Evolutionary conservation across 495 filamentous ascomycete species (phyloP).

Genomic region (Tuber microsphaerosporum): DNA sequence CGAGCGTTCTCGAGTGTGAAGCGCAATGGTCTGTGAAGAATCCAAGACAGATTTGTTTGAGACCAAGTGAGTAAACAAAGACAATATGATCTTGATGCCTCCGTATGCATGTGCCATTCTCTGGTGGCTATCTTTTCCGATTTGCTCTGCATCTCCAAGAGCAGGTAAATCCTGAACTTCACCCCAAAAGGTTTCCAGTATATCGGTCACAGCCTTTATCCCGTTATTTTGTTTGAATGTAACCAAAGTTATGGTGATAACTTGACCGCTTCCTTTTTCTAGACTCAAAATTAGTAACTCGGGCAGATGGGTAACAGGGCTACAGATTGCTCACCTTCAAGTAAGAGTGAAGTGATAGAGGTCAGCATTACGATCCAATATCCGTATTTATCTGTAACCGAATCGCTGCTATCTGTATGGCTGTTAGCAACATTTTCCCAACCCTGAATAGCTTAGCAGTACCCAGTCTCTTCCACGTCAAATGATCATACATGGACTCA

Average conservation of each 20-base stretch:
- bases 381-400: constrained; percentile 51
- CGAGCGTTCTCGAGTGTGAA: constrained; percentile 51
- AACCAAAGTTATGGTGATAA: constrained; percentile 71
- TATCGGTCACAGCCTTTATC: constrained; percentile 61
- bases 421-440: constrained; percentile 12
- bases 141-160: constrained; percentile 43
- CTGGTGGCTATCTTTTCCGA: constrained; percentile 46
- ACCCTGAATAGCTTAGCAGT: background rate
- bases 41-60: constrained; percentile 72
- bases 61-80: constrained; percentile 67
- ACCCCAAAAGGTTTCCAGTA: constrained; percentile 64
- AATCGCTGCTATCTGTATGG: constrained; percentile 35
- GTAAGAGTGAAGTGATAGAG: constrained; percentile 66
- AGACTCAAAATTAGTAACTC: constrained; percentile 15
- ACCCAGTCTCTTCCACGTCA: constrained; percentile 40
- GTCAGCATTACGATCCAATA: constrained; percentile 77
- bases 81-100: constrained; percentile 76
- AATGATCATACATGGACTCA: constrained; percentile 49
- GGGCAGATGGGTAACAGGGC: constrained; percentile 8
- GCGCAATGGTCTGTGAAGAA: constrained; percentile 57
- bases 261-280: constrained; percentile 41
- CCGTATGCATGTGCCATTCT: constrained; percentile 54
- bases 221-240: constrained; percentile 78
- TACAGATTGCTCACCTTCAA: constrained; percentile 53
- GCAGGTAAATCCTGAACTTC: constrained; percentile 52